These are phyloP conservation scores for Aspergillus brunneoviolaceus DNA, from an alignment of 2,329 filamentous ascomycete species.

Conservation along the genomic window DNA sequence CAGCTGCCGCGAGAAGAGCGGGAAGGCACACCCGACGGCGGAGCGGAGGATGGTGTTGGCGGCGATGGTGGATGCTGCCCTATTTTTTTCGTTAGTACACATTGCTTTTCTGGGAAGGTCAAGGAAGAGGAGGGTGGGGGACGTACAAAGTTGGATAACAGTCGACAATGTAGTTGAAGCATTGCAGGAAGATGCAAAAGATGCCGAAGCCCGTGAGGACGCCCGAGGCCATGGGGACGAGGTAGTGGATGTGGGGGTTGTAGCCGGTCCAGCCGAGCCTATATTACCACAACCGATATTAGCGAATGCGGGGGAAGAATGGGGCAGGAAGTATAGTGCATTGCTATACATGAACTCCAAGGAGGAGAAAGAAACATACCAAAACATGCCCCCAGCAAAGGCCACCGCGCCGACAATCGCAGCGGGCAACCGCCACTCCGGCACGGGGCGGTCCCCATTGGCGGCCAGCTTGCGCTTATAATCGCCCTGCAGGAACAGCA, in stretches of 20 bases:
- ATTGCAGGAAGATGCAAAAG: slow-evolving; percentile 34
- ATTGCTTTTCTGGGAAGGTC: too few species aligned
- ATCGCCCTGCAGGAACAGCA: slow-evolving; percentile 28
- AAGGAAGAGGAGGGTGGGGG: too few species aligned
- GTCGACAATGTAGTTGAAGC: slow-evolving; percentile 43
- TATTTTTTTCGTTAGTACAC: slow-evolving; percentile 14
- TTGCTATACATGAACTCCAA: too few species aligned
- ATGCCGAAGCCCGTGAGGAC: slow-evolving; percentile 34
- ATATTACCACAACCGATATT: too few species aligned
- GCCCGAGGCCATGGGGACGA: slow-evolving; percentile 32
- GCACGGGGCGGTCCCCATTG: slow-evolving; percentile 31
- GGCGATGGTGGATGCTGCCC: slow-evolving; percentile 41
- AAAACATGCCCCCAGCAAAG: slow-evolving; percentile 40
- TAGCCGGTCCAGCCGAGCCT: slow-evolving; percentile 39
- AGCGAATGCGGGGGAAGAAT: too few species aligned
- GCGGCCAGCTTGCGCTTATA: slow-evolving; percentile 34
- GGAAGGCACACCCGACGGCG: slow-evolving; percentile 38
- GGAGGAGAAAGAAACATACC: slow-evolving; percentile 20
- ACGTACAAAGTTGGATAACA: slow-evolving; percentile 43
- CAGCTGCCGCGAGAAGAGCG: slow-evolving; percentile 42
- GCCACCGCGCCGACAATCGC: slow-evolving; percentile 33
- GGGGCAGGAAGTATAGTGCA: background rate
- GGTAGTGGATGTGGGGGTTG: slow-evolving; percentile 34
- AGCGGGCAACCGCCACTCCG: slow-evolving; percentile 37
- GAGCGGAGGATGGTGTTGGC: slow-evolving; percentile 45